A percentile compares a stretch with the other conserved stretches of the same genome.
phyloP scores from a whole-genome alignment of 352 stramenopile genomes.

The Albugo candida region DNA sequence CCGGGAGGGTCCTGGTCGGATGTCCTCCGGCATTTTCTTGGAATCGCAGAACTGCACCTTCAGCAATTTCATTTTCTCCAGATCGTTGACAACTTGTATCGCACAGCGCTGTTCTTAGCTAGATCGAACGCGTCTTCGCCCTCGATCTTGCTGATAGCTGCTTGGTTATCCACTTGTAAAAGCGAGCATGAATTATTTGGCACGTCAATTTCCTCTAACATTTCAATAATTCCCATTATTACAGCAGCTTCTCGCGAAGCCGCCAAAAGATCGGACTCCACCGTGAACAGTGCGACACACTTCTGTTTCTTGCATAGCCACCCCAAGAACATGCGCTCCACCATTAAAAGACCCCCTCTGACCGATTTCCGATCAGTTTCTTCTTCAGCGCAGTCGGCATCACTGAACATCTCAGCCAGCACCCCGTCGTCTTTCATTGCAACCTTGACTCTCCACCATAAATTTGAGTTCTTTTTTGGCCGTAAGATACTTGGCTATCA shows the following conservation, averaged over 20 bases:
- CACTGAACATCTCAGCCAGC: slow-evolving; percentile 4
- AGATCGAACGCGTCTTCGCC: neutral
- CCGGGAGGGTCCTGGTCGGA: slow-evolving; percentile 4
- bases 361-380: slow-evolving; percentile 10
- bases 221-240: slow-evolving; percentile 3
- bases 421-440: neutral
- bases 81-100: slow-evolving; percentile 4
- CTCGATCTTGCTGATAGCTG: slow-evolving; percentile 3
- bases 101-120: slow-evolving; percentile 6
- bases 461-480: slow-evolving; percentile 6
- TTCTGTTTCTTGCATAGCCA: slow-evolving; percentile 11
- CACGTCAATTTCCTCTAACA: slow-evolving; percentile 1
- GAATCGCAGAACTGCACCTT: slow-evolving; percentile 2
- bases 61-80: neutral
- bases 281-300: slow-evolving; percentile 5
- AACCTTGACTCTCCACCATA: neutral
- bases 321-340: slow-evolving; percentile 7
- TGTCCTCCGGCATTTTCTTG: slow-evolving; percentile 2
- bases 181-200: neutral
- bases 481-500: slow-evolving; percentile 10
- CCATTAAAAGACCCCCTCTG: slow-evolving; percentile 1
- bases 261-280: slow-evolving; percentile 10
- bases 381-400: slow-evolving; percentile 11
- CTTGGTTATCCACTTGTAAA: slow-evolving; percentile 6
- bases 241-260: neutral